Base-by-base conservation (phyloP, 2,329 filamentous ascomycete genomes). In the Alternaria longipes region DNA sequence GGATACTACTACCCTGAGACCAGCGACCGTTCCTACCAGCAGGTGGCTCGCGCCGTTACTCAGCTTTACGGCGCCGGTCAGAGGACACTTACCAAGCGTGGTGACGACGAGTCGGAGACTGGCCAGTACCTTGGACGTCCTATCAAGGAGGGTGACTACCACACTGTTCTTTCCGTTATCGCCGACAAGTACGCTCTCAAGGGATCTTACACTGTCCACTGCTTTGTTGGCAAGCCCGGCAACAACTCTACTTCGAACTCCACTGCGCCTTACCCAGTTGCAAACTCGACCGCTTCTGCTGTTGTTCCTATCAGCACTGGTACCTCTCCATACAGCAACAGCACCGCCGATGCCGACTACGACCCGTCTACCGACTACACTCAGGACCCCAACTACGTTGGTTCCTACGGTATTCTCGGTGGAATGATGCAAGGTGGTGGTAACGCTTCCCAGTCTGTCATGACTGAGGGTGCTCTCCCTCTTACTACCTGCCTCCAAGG, bases 61-160 rank as follows among this genome's bases (percentile, higher is more conserved):
- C 63, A 53, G 52, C 70, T 76, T 32, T 79, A 79, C 54, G 70
- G 71, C 22, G 63, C 56, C 16, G 87, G 86, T n/a, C 72, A 73
- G 50, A 83, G 65, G 56, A 58, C 65, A 22, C 59, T 72, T 11
- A 67, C 32, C 66, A 75, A 70, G 68, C 71, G 74, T 56, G 58
- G 56, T 8, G 45, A 46, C 26, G 49, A 64, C 18, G 24, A 51
- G 16, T 40, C 59, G 16, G n/a, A 30, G 7, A 68, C 62, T 38
- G 69, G 67, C 32, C 71, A 72, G 59, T 77, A 75, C 67, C 68
- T 73, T 22, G 75, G 76, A 41, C 75, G 72, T 54, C 67, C 68
- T 11, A 59, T 76, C 63, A 66, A 73, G 65, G 66, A 75, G 40
- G 76, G 75, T 55, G 76, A 78, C 64, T 74, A 78, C 69, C 63